phyloP scores from a whole-genome alignment of 257 asterid genomes.

The Knoxia roxburghii region DNA sequence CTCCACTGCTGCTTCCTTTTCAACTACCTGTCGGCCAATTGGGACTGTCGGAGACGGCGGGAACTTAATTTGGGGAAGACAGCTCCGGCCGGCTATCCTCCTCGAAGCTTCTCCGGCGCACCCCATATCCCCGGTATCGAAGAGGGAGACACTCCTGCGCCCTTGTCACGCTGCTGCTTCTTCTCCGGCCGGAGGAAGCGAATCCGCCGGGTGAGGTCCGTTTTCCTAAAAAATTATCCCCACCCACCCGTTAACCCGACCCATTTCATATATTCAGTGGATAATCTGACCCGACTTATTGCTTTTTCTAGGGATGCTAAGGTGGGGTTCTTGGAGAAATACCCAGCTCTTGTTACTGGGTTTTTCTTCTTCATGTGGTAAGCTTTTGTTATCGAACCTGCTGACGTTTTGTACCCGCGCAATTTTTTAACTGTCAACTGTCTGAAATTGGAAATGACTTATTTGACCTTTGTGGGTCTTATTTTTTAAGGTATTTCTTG shows the following conservation, averaged over 20 bases:
- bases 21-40: conserved; percentile 29
- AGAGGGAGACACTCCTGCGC: conserved; percentile 39
- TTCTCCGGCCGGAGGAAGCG: conserved; percentile 67
- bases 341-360: conserved; percentile 76
- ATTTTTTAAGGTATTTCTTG: conserved; percentile 53
- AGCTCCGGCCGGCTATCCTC: conserved; percentile 65
- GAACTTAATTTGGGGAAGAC: conserved; percentile 65
- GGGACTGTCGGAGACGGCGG: conserved; percentile 48
- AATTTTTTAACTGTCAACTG: conserved; percentile 5
- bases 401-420: conserved; percentile 8
- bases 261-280: background rate
- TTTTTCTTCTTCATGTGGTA: conserved; percentile 99
- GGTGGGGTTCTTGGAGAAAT: conserved; percentile 68
- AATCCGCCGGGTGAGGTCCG: conserved; percentile 89
- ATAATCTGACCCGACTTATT: conserved; percentile 13
- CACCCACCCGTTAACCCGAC: conserved; percentile 22
- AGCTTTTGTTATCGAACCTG: conserved; percentile 20
- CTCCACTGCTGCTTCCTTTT: conserved; percentile 30
- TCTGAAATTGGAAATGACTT: conserved; percentile 11
- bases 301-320: conserved; percentile 46
- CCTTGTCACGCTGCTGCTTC: conserved; percentile 75
- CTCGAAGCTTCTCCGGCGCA: conserved; percentile 48
- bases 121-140: conserved; percentile 24
- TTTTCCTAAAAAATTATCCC: conserved; percentile 18
- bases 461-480: background rate